A percentile compares a stretch with the other conserved stretches of the same genome.
These are phyloP conservation scores for Russula brevipes DNA, from an alignment of 768 basidiomycete genomes.

Conservation along the genomic window DNA sequence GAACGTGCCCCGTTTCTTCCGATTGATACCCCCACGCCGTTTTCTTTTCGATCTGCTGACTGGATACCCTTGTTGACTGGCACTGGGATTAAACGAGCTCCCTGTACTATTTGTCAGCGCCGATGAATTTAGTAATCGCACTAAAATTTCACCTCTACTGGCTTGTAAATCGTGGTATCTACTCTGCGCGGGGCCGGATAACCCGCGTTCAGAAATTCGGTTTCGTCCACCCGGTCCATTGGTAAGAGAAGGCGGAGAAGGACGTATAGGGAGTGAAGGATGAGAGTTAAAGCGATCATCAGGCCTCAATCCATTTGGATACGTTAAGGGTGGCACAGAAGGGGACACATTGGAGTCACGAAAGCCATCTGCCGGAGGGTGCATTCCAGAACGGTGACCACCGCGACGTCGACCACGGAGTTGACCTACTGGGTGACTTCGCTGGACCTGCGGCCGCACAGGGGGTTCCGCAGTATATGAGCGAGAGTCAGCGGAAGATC, in stretches of 20 bases:
- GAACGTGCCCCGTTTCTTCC: slow-evolving; percentile 16
- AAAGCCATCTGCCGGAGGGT: slow-evolving; percentile 8
- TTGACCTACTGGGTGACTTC: slow-evolving; percentile 19
- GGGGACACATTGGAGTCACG: neutral
- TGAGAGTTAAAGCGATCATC: slow-evolving; percentile 16
- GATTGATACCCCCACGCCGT: slow-evolving; percentile 19
- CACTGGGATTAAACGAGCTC: neutral
- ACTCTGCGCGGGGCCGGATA: slow-evolving; percentile 9
- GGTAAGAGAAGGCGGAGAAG: slow-evolving; percentile 8
- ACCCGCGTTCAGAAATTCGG: slow-evolving; percentile 10
- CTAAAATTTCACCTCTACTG: slow-evolving; percentile 11
- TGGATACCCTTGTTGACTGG: slow-evolving; percentile 9
- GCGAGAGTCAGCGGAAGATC: slow-evolving; percentile 55
- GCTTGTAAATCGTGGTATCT: slow-evolving; percentile 8
- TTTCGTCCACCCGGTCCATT: slow-evolving; percentile 8
- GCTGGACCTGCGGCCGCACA: slow-evolving; percentile 11
- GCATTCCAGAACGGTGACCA: slow-evolving; percentile 1
- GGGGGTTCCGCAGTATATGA: slow-evolving; percentile 23
- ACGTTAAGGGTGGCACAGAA: neutral
- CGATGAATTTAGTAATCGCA: neutral
- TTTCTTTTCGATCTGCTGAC: slow-evolving; percentile 10
- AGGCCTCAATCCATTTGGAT: slow-evolving; percentile 9
- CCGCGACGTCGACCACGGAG: slow-evolving; percentile 7
- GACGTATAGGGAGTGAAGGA: slow-evolving; percentile 23
- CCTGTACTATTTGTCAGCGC: slow-evolving; percentile 10